Evolutionary conservation across 2,329 filamentous ascomycete genomes (phyloP), one percentile per base, ranked within the genome.

Genomic region (Penicillium hordei): DNA sequence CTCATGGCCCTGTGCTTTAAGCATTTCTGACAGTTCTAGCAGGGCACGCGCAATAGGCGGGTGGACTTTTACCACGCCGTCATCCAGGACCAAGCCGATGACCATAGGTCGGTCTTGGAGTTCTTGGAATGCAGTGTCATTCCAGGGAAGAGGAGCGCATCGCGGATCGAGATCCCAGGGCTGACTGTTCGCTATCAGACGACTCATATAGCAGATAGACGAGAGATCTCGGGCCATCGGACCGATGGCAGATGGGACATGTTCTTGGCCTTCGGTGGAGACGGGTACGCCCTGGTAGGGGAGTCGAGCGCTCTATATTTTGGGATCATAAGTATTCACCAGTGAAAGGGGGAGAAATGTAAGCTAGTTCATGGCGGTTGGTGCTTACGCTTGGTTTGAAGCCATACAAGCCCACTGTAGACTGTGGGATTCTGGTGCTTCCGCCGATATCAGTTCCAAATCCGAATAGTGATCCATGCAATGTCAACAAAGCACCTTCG

Each of bases 191-290:
- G 81, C 74, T 1, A 86, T 63, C 0, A 78, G 75, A 60, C 76
- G 81, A 62, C 78, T 86, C 10, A 78, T 74, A 1, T 78, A 72
- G 8, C 74, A 73, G 2, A 88, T 71, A 0, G 84, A 83, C 3
- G 75, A 68, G 4, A 86, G 67, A 57, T 76, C 78, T 6, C 84
- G 76, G 6, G 82, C 75, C 74, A 89, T 78, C 1, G 86, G 86
- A 0, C 86, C 85, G n/a, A 87, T 73, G 0, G 84, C 79, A 0
- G 85, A 88, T 1, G 85, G 85, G 0, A 88, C 82, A 68, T 88
- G 84, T 55, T 87, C 83, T 64, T 88, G 85, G 34, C 86, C 84
- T 40, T 87, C 84, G 0, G 82, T 86, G 0, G 84, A 86, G 0
- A 87, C 85, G 0, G 83, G 77, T 0, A 85, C 82, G 0, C 83